These are phyloP conservation scores for Austroboletus festivus DNA, from an alignment of 768 basidiomycete genomes.

Conservation along the genomic window DNA sequence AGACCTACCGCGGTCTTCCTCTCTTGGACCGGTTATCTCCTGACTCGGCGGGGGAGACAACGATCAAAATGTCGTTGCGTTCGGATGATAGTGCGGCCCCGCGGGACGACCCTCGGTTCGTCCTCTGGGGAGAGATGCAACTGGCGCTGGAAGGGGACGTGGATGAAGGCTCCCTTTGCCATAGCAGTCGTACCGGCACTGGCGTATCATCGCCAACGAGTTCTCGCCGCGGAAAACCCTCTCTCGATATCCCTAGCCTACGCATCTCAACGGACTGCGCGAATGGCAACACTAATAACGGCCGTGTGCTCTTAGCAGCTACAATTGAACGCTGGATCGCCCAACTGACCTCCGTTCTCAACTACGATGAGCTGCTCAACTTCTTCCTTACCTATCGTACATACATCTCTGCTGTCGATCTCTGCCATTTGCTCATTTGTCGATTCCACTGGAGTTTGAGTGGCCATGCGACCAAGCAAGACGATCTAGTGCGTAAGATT, in stretches of 20 bases:
- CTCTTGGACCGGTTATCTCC: slow-evolving; percentile 62
- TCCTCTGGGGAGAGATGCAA: slow-evolving; percentile 77
- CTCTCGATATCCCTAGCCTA: slow-evolving; percentile 27
- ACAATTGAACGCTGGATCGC: slow-evolving; percentile 94
- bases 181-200: slow-evolving; percentile 35
- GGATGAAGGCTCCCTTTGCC: slow-evolving; percentile 40
- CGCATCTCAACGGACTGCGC: slow-evolving; percentile 25
- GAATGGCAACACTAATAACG: slow-evolving; percentile 24
- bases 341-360: slow-evolving; percentile 81
- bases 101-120: slow-evolving; percentile 85
- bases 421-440: slow-evolving; percentile 78
- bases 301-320: slow-evolving; percentile 70
- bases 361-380: slow-evolving; percentile 82
- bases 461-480: slow-evolving; percentile 37
- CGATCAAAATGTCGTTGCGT: slow-evolving; percentile 69
- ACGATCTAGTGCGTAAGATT: slow-evolving; percentile 70
- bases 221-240: slow-evolving; percentile 36
- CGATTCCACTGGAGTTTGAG: slow-evolving; percentile 87
- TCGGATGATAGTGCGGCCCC: slow-evolving; percentile 68
- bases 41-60: slow-evolving; percentile 56
- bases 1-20: slow-evolving; percentile 76
- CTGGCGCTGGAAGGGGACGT: slow-evolving; percentile 30
- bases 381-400: slow-evolving; percentile 93
- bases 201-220: slow-evolving; percentile 38
- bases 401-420: slow-evolving; percentile 74